A percentile compares a stretch with the other conserved stretches of the same genome.
These are phyloP conservation scores for Talaromyces sp. DNA, from an alignment of 2,329 filamentous ascomycete species.

Conservation along the genomic window DNA sequence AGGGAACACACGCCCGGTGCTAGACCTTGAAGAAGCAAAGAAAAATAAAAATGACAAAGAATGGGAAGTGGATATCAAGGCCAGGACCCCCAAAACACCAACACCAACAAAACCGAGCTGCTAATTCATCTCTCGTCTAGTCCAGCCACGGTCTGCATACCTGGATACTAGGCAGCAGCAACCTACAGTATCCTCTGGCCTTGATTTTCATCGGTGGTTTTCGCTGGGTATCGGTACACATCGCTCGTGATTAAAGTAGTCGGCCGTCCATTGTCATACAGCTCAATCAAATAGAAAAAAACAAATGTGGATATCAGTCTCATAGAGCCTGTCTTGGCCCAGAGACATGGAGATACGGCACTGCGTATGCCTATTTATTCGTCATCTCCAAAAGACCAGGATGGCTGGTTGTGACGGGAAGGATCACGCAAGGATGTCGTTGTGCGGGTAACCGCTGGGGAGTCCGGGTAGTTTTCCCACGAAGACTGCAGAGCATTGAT, in stretches of 20 bases:
- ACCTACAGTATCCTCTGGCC: background rate
- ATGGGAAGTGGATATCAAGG: background rate
- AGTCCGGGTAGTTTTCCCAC: conserved; percentile 49
- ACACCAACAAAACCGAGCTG: background rate
- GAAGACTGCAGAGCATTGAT: conserved; percentile 71
- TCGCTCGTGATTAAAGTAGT: conserved; percentile 21
- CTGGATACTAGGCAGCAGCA: background rate
- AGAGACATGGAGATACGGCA: background rate
- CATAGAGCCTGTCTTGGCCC: background rate
- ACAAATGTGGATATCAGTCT: background rate
- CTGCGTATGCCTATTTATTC: conserved; percentile 19
- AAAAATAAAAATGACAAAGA: conserved; percentile 1
- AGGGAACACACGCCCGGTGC: background rate
- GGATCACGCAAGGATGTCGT: conserved; percentile 28
- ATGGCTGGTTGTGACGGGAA: conserved; percentile 36
- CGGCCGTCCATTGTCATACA: conserved; percentile 11
- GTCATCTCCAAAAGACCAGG: conserved; percentile 49
- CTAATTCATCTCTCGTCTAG: background rate
- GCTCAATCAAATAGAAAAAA: background rate
- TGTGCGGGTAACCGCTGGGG: conserved; percentile 34
- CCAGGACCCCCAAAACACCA: background rate
- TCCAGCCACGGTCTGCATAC: background rate
- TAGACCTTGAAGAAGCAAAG: background rate
- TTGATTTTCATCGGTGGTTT: background rate
- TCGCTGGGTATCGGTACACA: conserved; percentile 28